Evolutionary conservation across 768 basidiomycete genomes (phyloP), one percentile per base, ranked within the genome.

Genomic region (Tylopilus vinaceipallidus): DNA sequence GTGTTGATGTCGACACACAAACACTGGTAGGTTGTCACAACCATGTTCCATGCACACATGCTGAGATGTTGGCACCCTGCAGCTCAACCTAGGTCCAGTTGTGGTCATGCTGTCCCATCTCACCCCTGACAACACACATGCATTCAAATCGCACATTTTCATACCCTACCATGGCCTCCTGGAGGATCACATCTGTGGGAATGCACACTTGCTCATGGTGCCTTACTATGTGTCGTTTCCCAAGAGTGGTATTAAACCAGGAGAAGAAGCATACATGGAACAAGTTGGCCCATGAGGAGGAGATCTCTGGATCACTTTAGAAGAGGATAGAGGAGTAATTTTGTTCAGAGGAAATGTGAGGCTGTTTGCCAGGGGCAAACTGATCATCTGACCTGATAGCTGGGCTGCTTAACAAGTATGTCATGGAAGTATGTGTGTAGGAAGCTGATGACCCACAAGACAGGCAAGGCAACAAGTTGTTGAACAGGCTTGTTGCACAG

Each of bases 141-240:
- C 56, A 13, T 82, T 79, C 61, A 62, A 74, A 17, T 79, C 80
- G 7, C 71, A 81, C 5, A 75, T 81, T 71, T 80, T 82, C 55
- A 65, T 73, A 4, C 78, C 76, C 7, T 42, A 40, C 1, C 24
- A 49, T 9, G 53, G 47, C 57, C 61, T 43, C 16, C 66, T 65
- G 5, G 79, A 81, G 62, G 80, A 82, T 49, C 71, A 67, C 16
- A 79, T 81, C 9, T 81, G 78, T 49, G 81, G 80, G 13, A 76
- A 75, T 32, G 78, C 80, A 0, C 81, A 82, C 54, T 72, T 73
- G 41, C 46, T 81, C 35, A 49, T 78, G 30, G 68, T 58, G 2
- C 79, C 80, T 2, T 81, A 81, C 52, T 82, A 80, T 76, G 67
- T 65, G 19, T 52, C 46, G 9, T 29, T 34, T 12, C 24, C 45